These are phyloP conservation scores for Rosa persica DNA, from an alignment of 306 rosid genomes.

Conservation along the genomic window DNA sequence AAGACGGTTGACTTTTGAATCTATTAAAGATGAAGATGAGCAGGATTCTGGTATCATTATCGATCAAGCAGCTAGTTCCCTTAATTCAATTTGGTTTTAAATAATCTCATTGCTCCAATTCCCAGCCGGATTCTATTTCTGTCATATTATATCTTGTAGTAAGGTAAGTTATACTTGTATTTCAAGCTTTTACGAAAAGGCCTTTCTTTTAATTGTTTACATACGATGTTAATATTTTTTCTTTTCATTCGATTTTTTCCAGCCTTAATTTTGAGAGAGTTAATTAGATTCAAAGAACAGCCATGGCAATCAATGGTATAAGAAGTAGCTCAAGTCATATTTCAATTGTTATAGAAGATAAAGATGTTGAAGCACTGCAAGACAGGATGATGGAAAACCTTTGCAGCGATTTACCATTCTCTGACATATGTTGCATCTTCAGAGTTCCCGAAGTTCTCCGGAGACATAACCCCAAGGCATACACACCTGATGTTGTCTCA, in stretches of 20 bases:
- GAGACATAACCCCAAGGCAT: background rate
- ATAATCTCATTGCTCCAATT: background rate
- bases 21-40: no score
- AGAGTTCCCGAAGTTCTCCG: constrained; percentile 12
- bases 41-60: no score
- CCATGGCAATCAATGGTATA: background rate
- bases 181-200: background rate
- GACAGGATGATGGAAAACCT: background rate
- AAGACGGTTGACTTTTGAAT: no score
- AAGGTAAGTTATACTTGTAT: background rate
- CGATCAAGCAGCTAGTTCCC: no score
- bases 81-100: background rate
- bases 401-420: background rate
- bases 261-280: background rate
- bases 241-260: background rate
- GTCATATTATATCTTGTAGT: background rate
- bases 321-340: background rate
- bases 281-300: background rate
- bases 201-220: background rate
- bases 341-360: background rate
- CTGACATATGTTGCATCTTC: constrained; percentile 23
- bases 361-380: background rate
- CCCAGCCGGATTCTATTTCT: background rate
- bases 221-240: background rate
- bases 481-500: constrained; percentile 7